These are phyloP conservation scores for Fusarium oligoseptatum DNA, from an alignment of 2,329 filamentous ascomycete species.

Conservation along the genomic window DNA sequence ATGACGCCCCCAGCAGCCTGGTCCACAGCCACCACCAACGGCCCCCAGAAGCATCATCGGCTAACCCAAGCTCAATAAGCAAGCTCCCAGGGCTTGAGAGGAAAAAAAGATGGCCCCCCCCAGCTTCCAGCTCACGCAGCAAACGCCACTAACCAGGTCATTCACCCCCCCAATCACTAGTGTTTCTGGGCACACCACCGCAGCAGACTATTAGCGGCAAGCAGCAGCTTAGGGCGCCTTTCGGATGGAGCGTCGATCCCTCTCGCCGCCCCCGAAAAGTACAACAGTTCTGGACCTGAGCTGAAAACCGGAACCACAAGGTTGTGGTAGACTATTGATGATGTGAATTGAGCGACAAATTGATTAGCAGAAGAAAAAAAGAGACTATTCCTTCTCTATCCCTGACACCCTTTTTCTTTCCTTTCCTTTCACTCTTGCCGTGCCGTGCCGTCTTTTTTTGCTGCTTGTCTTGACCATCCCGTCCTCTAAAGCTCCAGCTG, in stretches of 20 bases:
- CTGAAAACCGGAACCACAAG: neutral
- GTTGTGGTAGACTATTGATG: constrained; percentile 1
- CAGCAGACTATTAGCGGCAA: constrained; percentile 37
- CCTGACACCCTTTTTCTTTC: too few relatives aligned
- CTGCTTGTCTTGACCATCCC: neutral
- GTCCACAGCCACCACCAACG: neutral
- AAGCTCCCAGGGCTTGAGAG: neutral
- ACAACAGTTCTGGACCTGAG: neutral
- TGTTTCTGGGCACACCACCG: constrained; percentile 9
- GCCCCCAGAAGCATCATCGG: neutral
- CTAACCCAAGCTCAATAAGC: neutral
- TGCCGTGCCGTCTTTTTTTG: neutral
- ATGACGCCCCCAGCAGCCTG: neutral
- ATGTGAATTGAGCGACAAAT: neutral
- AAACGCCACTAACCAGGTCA: constrained; percentile 35
- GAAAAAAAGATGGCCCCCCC: too few relatives aligned
- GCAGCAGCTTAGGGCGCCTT: constrained; percentile 9
- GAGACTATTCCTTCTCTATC: neutral
- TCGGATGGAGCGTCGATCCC: neutral
- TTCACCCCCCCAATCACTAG: constrained; percentile 34
- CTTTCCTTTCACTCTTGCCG: neutral
- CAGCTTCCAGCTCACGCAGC: constrained; percentile 19
- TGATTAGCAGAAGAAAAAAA: neutral
- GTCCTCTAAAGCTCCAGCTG: neutral
- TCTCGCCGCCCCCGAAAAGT: neutral